Percentiles rank a stretch among this genome's conserved stretches.
These are phyloP conservation scores for Peziza echinospora DNA, from an alignment of 495 filamentous ascomycete genomes.

Conservation along the genomic window DNA sequence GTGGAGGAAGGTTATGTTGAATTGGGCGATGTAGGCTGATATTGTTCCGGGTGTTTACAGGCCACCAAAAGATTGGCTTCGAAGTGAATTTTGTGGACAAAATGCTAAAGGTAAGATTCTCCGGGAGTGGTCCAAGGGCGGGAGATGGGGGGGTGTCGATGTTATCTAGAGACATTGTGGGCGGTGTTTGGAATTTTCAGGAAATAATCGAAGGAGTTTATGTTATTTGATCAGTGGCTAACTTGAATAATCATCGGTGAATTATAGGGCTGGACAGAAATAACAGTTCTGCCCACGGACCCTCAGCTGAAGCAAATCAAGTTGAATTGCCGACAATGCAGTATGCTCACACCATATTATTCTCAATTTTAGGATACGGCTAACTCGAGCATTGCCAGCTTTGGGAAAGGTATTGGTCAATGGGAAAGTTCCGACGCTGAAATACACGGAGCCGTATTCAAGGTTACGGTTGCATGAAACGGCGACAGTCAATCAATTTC, in stretches of 20 bases:
- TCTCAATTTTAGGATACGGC: too few species aligned
- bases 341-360: too few species aligned
- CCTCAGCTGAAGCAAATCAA: conserved; percentile 45
- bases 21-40: conserved; percentile 10
- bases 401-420: conserved; percentile 41
- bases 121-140: conserved; percentile 1
- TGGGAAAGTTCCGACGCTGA: conserved; percentile 36
- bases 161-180: too few species aligned
- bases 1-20: too few species aligned
- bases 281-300: conserved; percentile 48
- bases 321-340: conserved; percentile 73
- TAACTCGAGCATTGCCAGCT: conserved; percentile 7
- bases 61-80: conserved; percentile 65
- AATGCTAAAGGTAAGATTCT: conserved; percentile 36
- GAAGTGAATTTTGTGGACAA: conserved; percentile 65
- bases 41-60: conserved; percentile 18
- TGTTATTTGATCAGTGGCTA: too few species aligned
- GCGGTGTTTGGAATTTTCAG: too few species aligned
- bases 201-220: too few species aligned
- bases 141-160: not conserved
- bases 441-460: conserved; percentile 55
- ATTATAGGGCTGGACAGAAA: conserved; percentile 43
- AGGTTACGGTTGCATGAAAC: conserved; percentile 38
- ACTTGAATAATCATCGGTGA: too few species aligned
- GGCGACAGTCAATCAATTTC: conserved; percentile 53